Conservation (phyloP, 2,329 filamentous ascomycete genomes). For the Phialophora chinensis region DNA sequence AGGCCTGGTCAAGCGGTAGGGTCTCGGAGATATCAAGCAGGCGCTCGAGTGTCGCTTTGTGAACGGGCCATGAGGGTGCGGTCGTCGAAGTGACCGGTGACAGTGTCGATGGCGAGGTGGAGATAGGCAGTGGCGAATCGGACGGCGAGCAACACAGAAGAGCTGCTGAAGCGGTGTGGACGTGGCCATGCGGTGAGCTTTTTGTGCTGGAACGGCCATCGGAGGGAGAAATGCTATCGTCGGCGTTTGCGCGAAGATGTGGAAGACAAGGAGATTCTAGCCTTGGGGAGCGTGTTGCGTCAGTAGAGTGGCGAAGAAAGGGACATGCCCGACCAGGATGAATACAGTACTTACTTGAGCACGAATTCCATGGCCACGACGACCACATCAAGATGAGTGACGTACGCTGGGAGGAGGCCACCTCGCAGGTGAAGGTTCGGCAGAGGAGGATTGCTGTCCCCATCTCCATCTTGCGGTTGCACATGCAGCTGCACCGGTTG, state of each 20-base stretch:
- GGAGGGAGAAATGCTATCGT: not conserved
- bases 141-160: conserved; percentile 36
- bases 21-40: conserved; percentile 33
- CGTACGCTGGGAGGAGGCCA: conserved; percentile 1
- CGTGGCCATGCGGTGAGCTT: conserved; percentile 41
- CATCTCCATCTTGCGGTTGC: conserved; percentile 7
- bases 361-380: conserved; percentile 45
- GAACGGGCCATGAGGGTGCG: conserved; percentile 13
- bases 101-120: conserved; percentile 2
- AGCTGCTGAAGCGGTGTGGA: conserved; percentile 42
- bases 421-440: not conserved
- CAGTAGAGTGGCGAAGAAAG: not conserved
- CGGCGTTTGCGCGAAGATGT: conserved; percentile 38
- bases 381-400: conserved; percentile 25
- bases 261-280: conserved; percentile 46
- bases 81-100: not conserved
- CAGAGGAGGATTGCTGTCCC: not conserved
- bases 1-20: conserved; percentile 36
- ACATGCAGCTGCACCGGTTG: conserved; percentile 24
- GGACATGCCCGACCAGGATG: not conserved
- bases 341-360: conserved; percentile 41
- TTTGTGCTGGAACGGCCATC: conserved; percentile 20
- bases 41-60: conserved; percentile 17
- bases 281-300: conserved; percentile 34
- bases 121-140: conserved; percentile 22